Conservation (phyloP, 495 filamentous ascomycete species). For the Penicillium canescens region DNA sequence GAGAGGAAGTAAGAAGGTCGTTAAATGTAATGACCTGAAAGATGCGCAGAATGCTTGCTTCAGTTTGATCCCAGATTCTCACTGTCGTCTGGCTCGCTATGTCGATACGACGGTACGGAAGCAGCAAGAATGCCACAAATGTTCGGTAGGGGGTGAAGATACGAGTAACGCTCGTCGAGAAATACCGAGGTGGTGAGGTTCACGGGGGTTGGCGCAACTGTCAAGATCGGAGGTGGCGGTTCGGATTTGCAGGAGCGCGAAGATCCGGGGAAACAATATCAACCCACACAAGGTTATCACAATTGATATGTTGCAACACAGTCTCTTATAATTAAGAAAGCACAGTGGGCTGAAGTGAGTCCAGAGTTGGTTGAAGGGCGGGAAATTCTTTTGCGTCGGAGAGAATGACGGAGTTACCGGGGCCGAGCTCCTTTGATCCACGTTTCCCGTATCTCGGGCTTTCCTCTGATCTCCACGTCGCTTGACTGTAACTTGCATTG, state of each 20-base stretch:
- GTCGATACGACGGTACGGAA: neutral
- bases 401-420: slow-evolving; percentile 49
- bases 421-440: slow-evolving; percentile 32
- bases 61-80: neutral
- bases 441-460: slow-evolving; percentile 6
- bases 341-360: slow-evolving; percentile 2
- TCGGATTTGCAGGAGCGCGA: neutral
- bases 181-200: neutral
- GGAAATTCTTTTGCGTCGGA: slow-evolving; percentile 44
- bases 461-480: neutral
- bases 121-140: neutral
- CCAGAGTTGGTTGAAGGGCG: slow-evolving; percentile 19
- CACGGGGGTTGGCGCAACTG: neutral
- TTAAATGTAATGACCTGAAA: neutral
- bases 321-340: neutral
- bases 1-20: slow-evolving; percentile 38
- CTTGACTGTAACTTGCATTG: too few relatives aligned
- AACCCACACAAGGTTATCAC: neutral
- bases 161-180: neutral
- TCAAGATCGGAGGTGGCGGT: slow-evolving; percentile 9
- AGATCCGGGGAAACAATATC: neutral
- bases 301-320: neutral
- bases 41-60: neutral
- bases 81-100: neutral
- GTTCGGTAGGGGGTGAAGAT: neutral